A percentile compares a stretch with the other conserved stretches of the same genome.
These are phyloP conservation scores for Paramecium pentaurelia DNA, from an alignment of 73 alveolate species.

Conservation along the genomic window DNA sequence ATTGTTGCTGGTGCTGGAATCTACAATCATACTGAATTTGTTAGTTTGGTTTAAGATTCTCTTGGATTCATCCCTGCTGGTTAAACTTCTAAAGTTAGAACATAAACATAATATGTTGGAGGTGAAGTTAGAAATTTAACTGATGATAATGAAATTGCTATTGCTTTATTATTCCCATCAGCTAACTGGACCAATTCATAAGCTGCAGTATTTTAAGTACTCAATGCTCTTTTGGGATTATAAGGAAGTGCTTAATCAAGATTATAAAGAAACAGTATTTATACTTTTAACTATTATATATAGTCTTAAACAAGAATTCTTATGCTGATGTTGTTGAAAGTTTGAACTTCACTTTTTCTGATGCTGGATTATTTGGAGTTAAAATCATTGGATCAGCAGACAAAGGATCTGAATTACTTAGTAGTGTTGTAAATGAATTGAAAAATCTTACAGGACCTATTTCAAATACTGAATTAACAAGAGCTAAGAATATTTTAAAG, in stretches of 20 bases:
- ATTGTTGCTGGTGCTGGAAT: constrained; percentile 59
- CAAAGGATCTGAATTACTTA: constrained; percentile 41
- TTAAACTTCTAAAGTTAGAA: constrained; percentile 20
- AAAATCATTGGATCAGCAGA: constrained; percentile 61
- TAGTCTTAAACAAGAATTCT: constrained; percentile 50
- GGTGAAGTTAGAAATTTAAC: constrained; percentile 65
- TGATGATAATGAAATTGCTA: constrained; percentile 54
- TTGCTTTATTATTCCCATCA: constrained; percentile 62
- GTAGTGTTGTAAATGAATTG: constrained; percentile 34
- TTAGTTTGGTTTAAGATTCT: constrained; percentile 40
- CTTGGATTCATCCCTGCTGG: constrained; percentile 38
- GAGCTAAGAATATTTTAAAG: constrained; percentile 57
- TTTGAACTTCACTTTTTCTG: constrained; percentile 55
- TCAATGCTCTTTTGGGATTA: constrained; percentile 37
- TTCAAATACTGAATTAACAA: constrained; percentile 44
- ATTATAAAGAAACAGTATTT: constrained; percentile 1
- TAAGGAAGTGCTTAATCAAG: constrained; percentile 14
- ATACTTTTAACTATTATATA: not conserved
- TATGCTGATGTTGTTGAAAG: constrained; percentile 49
- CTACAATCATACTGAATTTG: constrained; percentile 57
- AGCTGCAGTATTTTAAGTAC: constrained; percentile 40
- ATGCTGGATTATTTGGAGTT: constrained; percentile 61
- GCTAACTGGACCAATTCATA: constrained; percentile 34
- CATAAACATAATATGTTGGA: constrained; percentile 53
- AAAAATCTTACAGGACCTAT: constrained; percentile 40